Base-by-base conservation (phyloP, 805 yeast genomes). In the Candida xyloterini region DNA sequence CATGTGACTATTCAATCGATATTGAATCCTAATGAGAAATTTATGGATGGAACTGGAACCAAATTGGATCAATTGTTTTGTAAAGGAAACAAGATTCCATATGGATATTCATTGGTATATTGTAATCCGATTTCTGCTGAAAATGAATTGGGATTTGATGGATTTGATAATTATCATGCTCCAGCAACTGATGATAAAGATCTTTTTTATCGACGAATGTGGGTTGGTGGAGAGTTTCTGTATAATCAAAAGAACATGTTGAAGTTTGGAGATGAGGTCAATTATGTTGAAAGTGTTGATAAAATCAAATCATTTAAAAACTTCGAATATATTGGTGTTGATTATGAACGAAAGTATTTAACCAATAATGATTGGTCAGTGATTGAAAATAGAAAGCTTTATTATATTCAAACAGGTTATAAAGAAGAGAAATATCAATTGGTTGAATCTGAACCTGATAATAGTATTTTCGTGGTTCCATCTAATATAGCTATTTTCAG, bases 91-190 rank as follows among this genome's bases (percentile, higher is more conserved):
- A 8, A 30, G 10, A 27, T 69, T 1, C 75, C 75, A 3, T 51
- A 50, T 13, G 93, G 91, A 1, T 80, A 76, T 44, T 88, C 84
- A 43, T 69, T 88, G 37, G 56, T 84, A 1, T 87, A 71, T 55
- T 79, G 79, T 59, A 84, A 82, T 51, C 89, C 87, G 16, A 51
- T 66, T 4, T 62, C 74, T 26, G 58, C 62, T 27, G 81, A 74
- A 38, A 33, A 48, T 0, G 60, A 61, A 3, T 55, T 87, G 14
- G 80, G 83, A 2, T 33, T 50, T 1, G 97, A 89, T 59, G 96
- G 96, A 1, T 89, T 87, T 60, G 95, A 84, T 48, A 70, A 79
- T 32, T 77, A 83, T 50, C 93, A 84, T 43, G 78, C 89, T 0
- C 95, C 95, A 0, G 52, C 60, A 1, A 42, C 47, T 3, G 44